A percentile compares a stretch with the other conserved stretches of the same genome.
phyloP scores from a whole-genome alignment of 2,329 filamentous ascomycete species.

The Pseudonectria buxi region DNA sequence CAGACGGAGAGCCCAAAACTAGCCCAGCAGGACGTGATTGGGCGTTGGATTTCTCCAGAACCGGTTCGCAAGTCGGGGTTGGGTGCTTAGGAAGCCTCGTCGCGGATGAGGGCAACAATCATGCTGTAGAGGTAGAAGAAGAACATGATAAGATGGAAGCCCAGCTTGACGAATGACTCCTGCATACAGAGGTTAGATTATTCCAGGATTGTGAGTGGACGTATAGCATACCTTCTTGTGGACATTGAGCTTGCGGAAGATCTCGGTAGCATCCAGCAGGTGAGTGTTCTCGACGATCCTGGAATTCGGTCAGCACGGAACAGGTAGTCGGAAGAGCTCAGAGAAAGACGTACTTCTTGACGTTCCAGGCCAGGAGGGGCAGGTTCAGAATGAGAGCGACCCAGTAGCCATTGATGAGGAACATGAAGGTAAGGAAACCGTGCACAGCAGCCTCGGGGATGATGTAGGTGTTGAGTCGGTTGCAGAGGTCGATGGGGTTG shows the following conservation, averaged over 20 bases:
- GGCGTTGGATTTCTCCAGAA: not conserved
- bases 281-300: slow-evolving; percentile 98
- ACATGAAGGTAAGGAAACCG: slow-evolving; percentile 89
- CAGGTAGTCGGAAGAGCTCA: not conserved
- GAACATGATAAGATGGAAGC: slow-evolving; percentile 98
- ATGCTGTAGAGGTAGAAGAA: slow-evolving; percentile 99
- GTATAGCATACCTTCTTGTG: slow-evolving; percentile 77
- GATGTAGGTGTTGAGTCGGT: slow-evolving; percentile 99
- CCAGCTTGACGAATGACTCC: slow-evolving; percentile 99
- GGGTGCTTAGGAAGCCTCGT: slow-evolving; percentile 70
- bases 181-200: slow-evolving; percentile 33
- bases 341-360: slow-evolving; percentile 76
- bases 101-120: slow-evolving; percentile 93
- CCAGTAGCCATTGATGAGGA: slow-evolving; percentile 99
- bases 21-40: not conserved
- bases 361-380: slow-evolving; percentile 86
- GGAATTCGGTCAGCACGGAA: slow-evolving; percentile 14
- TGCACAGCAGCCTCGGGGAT: slow-evolving; percentile 97
- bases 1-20: too few species aligned
- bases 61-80: slow-evolving; percentile 11
- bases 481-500: slow-evolving; percentile 99
- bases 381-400: slow-evolving; percentile 85
- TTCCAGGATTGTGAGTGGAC: not conserved
- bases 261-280: slow-evolving; percentile 94
- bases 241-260: slow-evolving; percentile 97